Conservation (phyloP, 2,329 filamentous ascomycete species). For the Juglanconis juglandina region DNA sequence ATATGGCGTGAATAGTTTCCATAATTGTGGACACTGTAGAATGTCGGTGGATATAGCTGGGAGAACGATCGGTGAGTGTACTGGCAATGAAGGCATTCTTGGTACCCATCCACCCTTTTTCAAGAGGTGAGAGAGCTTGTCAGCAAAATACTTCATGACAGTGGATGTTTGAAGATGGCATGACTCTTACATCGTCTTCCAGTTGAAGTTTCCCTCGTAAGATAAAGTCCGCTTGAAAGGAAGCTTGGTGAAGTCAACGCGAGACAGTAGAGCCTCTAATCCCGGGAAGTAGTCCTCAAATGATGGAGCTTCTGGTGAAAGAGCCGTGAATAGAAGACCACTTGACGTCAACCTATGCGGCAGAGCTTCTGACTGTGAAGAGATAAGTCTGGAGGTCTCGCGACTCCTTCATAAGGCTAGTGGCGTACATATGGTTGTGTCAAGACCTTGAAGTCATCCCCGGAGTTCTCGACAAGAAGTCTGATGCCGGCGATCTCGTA, state of each 20-base stretch:
- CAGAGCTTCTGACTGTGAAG: background rate
- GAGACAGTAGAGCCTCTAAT: conserved; percentile 43
- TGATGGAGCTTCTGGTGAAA: conserved; percentile 42
- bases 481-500: background rate
- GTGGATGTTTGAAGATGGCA: background rate
- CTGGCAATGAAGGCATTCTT: conserved; percentile 57
- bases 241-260: conserved; percentile 51
- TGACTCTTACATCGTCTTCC: conserved; percentile 46
- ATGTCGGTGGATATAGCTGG: conserved; percentile 51
- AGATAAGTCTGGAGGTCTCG: background rate
- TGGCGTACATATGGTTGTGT: background rate
- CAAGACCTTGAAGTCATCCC: background rate
- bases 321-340: conserved; percentile 49
- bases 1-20: conserved; percentile 55
- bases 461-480: background rate
- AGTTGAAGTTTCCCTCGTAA: conserved; percentile 57
- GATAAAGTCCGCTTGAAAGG: conserved; percentile 49
- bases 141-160: background rate
- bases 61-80: conserved; percentile 57
- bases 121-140: background rate
- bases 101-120: conserved; percentile 48
- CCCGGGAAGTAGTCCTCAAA: conserved; percentile 54
- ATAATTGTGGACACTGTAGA: conserved; percentile 52
- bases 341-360: conserved; percentile 40
- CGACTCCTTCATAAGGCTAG: background rate